Base-by-base conservation (phyloP, 371 early-diverging fungal species). In the Apophysomyces sp. region DNA sequence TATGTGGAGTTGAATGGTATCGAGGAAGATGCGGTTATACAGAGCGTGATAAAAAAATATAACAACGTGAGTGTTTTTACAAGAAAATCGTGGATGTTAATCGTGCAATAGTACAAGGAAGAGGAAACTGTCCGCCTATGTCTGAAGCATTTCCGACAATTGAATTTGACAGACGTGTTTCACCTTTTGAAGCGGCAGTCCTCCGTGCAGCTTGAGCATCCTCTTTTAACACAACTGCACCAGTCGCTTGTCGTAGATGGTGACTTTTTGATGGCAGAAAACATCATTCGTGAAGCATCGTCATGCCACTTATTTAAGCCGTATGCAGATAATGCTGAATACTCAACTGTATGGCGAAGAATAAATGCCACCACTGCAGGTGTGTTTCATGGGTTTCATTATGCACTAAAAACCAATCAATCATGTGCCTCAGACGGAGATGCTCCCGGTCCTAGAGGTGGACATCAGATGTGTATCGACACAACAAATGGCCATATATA, bases 401-500 rank as follows among this genome's bases (percentile, higher is more conserved):
- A 34, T 12, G n/a, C n/a, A n/a, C n/a, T n/a, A n/a, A n/a, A n/a
- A n/a, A n/a, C n/a, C n/a, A n/a, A n/a, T n/a, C n/a, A n/a, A n/a
- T n/a, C n/a, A n/a, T n/a, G n/a, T n/a, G n/a, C n/a, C n/a, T n/a
- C n/a, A 56, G 55, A 55, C 49, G 77, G 76, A 0, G 66, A 76
- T 15, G 63, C 73, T 16, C 90, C 89, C 12, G 71, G 79, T 53
- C 76, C 78, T 16, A 82, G 99, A 54, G 98, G 98, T 28, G 99
- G 98, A 4, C 99, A 99, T 77, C 98, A 98, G 71, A 94, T 97
- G 96, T 94, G 94, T 67, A 84, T 96, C 24, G 97, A 97, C 65
- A 76, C 78, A 8, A 82, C 87, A 44, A 71, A 73, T 4, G 86
- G 92, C 15, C 69, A 75, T n/a, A 88, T 96, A 2, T 99, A 95